These are phyloP conservation scores for Fusarium tanahbumbuense DNA, from an alignment of 2,329 filamentous ascomycete genomes.

Conservation along the genomic window DNA sequence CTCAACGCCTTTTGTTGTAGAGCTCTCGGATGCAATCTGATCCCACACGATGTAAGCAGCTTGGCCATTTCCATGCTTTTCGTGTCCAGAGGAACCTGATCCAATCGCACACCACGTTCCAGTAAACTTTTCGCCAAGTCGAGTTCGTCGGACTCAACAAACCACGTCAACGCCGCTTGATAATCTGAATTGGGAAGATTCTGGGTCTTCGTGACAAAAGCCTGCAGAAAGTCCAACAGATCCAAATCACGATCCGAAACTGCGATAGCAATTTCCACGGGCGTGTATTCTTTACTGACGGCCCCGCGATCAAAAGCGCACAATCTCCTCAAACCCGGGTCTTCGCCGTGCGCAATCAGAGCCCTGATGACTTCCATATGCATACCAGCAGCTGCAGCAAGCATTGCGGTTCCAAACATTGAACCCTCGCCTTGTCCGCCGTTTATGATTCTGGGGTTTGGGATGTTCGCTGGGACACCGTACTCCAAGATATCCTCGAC, in stretches of 20 bases:
- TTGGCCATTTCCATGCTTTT: neutral
- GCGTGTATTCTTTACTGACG: neutral
- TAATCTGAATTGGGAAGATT: neutral
- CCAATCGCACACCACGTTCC: neutral
- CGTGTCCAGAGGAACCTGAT: neutral
- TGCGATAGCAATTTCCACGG: conserved; percentile 3
- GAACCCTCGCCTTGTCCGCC: conserved; percentile 2
- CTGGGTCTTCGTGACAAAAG: neutral
- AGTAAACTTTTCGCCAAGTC: neutral
- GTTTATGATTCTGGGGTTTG: conserved; percentile 1
- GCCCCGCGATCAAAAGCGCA: neutral
- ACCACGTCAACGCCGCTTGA: neutral
- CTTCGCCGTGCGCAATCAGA: neutral
- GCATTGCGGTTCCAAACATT: conserved; percentile 10
- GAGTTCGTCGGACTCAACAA: neutral
- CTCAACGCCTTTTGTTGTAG: neutral
- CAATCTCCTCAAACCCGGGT: neutral
- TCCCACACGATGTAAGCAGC: neutral
- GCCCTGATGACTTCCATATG: neutral
- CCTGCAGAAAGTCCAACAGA: neutral
- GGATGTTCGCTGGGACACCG: accelerated
- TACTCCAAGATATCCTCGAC: neutral
- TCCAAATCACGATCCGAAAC: neutral
- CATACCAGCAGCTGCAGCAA: neutral
- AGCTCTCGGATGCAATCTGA: neutral